Conservation (phyloP, 2,329 filamentous ascomycete species). For the Chaetomium globosum region DNA sequence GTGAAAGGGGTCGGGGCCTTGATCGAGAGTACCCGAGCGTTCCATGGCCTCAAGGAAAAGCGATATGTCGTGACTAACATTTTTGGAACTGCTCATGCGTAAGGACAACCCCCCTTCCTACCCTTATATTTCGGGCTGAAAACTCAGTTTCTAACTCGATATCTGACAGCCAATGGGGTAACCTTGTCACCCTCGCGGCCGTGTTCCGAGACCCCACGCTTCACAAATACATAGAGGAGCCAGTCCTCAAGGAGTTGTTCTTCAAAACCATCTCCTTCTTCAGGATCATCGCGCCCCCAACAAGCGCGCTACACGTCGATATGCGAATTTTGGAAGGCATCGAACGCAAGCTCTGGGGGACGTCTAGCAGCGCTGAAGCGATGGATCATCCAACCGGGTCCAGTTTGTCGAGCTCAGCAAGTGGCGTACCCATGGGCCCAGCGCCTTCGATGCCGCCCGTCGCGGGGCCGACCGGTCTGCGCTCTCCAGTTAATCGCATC, state of each 20-base stretch:
- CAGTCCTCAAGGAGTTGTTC: constrained; percentile 63
- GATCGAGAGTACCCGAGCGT: constrained; percentile 81
- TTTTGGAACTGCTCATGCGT: constrained; percentile 94
- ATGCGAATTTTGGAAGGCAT: constrained; percentile 69
- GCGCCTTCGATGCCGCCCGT: constrained; percentile 21
- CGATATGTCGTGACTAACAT: constrained; percentile 91
- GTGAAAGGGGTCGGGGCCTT: constrained; percentile 70
- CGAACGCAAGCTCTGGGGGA: constrained; percentile 47
- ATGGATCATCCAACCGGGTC: constrained; percentile 28
- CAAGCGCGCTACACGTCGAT: constrained; percentile 74
- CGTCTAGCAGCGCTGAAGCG: constrained; percentile 23
- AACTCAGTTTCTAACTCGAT: constrained; percentile 1
- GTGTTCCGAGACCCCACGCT: constrained; percentile 71
- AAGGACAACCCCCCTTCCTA: constrained; percentile 48
- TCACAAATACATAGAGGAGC: constrained; percentile 57
- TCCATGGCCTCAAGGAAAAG: constrained; percentile 64
- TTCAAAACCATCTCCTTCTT: constrained; percentile 77
- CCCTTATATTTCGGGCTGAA: neutral
- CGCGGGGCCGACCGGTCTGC: constrained; percentile 14
- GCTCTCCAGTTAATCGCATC: constrained; percentile 23
- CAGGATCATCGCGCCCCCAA: constrained; percentile 67
- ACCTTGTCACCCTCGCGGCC: constrained; percentile 86
- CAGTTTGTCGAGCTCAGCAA: constrained; percentile 34
- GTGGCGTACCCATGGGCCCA: constrained; percentile 23
- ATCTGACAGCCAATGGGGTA: constrained; percentile 80